phyloP scores from a whole-genome alignment of 768 basidiomycete species.

The Lyophyllum atratum region DNA sequence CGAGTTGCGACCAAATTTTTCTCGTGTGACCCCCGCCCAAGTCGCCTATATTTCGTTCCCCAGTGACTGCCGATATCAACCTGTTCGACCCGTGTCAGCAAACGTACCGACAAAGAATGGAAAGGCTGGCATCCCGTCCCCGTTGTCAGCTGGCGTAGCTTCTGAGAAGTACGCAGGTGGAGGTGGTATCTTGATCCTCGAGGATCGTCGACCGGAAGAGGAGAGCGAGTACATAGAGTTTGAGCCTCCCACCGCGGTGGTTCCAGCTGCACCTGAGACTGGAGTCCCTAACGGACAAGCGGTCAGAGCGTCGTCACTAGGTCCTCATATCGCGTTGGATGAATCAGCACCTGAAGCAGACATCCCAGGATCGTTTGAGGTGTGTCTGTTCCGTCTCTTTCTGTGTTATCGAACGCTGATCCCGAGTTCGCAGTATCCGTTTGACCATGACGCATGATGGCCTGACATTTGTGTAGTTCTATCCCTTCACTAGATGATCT shows the following conservation, averaged over 20 bases:
- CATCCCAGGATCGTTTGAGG: constrained; percentile 83
- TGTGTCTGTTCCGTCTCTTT: constrained; percentile 35
- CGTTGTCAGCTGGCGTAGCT: constrained; percentile 26
- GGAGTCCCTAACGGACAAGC: constrained; percentile 32
- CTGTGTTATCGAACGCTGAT: constrained; percentile 1
- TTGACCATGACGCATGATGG: constrained; percentile 62
- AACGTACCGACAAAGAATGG: constrained; percentile 36
- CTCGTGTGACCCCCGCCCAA: constrained; percentile 90
- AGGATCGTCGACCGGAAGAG: constrained; percentile 71
- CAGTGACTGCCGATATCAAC: constrained; percentile 77
- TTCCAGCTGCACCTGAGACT: constrained; percentile 25
- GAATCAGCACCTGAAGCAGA: constrained; percentile 73
- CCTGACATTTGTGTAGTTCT: constrained; percentile 3
- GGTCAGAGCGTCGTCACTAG: constrained; percentile 33
- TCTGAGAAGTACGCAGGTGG: constrained; percentile 75
- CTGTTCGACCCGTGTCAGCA: constrained; percentile 79
- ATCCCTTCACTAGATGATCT: not conserved
- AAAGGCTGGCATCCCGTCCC: constrained; percentile 30
- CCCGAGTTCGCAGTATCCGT: constrained; percentile 62
- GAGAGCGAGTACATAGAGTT: constrained; percentile 75
- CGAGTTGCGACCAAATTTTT: constrained; percentile 83
- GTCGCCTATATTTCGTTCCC: constrained; percentile 85
- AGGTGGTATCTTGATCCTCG: constrained; percentile 85
- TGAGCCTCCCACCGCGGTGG: constrained; percentile 36
- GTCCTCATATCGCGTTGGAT: constrained; percentile 67